Percentiles rank a stretch among this genome's conserved stretches.
Conservation (phyloP, 2,329 filamentous ascomycete genomes). For the Ceratocystis huliohia region DNA sequence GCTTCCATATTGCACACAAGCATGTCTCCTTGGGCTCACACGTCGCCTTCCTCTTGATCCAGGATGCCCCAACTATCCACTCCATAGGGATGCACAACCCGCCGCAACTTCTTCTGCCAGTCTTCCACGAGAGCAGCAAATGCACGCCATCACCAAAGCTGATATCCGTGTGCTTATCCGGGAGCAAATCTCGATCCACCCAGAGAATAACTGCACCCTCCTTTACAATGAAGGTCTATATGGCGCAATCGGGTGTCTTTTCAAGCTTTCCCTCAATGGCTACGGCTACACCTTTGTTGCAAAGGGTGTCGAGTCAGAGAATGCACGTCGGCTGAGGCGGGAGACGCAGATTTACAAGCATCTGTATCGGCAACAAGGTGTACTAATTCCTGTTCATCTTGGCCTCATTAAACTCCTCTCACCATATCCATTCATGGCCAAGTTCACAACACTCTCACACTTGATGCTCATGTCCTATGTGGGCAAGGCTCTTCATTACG, state of each 20-base stretch:
- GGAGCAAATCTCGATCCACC: neutral
- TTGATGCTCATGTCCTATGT: neutral
- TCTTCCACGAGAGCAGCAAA: neutral
- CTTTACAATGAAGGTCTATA: neutral
- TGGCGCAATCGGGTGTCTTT: neutral
- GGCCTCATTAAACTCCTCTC: neutral
- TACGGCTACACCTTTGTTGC: neutral
- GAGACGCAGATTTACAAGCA: neutral
- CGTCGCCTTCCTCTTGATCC: neutral
- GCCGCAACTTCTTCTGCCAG: neutral
- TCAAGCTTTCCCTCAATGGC: neutral
- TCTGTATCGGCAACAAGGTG: neutral
- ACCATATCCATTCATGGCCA: neutral
- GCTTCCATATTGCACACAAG: neutral
- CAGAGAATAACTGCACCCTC: neutral
- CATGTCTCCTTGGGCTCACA: neutral
- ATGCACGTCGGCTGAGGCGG: neutral
- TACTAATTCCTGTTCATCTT: neutral
- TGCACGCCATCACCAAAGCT: neutral
- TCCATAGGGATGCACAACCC: neutral
- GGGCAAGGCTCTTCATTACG: slow-evolving; percentile 27
- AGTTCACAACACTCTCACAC: neutral
- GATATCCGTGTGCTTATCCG: neutral
- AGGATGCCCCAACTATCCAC: neutral
- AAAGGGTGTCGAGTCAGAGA: neutral